Evolutionary conservation across 139 green algal genomes (phyloP), one percentile per base, ranked within the genome.

Genomic region (Volvox reticuliferus): DNA sequence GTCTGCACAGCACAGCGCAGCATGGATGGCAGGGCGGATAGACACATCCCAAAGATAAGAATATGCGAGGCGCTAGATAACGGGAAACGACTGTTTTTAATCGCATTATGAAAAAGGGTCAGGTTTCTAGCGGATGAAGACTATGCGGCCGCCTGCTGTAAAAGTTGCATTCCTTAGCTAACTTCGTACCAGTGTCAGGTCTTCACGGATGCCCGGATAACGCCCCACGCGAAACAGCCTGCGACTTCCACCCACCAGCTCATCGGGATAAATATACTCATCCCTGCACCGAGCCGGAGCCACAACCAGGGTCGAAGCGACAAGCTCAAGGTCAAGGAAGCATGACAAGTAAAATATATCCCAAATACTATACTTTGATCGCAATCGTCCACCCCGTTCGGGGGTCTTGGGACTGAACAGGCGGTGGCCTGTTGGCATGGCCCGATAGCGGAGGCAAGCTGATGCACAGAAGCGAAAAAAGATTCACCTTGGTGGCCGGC

Each of bases 401-500:
- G 44, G 44, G 44, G 44, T 5, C 5, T 55, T 55, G 5, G 44
- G 44, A 55, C 44, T 9, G 5, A 55, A 55, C 5, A 55, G 44
- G 9, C 44, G 44, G 44, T 28, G 65, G 65, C 65, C 65, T 73
- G 65, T 73, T 28, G 65, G 65, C 65, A 73, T 73, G 65, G 24
- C 65, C 65, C 65, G 65, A 28, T 73, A 30, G 24, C 12, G 44
- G 44, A 55, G 44, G 9, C 44, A 55, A 55, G 44, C 44, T 55
- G 44, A 14, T 55, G 9, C 44, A 55, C 44, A 55, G 5, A 55
- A 9, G 5, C 9, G 44, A 55, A 55, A 55, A 44, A 78, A 2
- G 32, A 82, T 88, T 22, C 32, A 97, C 95, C 97, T 96, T 17
- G 97, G 97, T 9, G 97, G 97, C 17, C 97, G 91, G 88, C 96